Conservation (phyloP, 2,329 filamentous ascomycete species). For the Colletotrichum chlorophyti region DNA sequence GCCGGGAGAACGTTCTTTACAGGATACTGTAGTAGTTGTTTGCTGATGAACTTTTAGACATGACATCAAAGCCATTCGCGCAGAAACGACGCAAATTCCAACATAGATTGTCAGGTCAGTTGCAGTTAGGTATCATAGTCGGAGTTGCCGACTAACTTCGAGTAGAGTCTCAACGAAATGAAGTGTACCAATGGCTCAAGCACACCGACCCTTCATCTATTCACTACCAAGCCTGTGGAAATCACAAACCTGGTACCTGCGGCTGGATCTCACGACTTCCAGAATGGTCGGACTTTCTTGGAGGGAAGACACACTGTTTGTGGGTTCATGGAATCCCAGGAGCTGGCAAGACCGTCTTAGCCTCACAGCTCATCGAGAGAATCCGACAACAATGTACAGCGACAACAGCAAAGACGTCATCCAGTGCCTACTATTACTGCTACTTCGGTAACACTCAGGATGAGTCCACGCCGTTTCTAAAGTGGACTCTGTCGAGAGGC, state of each 20-base stretch:
- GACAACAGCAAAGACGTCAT: rapidly evolving
- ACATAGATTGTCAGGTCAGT: neutral
- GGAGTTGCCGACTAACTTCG: too few species aligned
- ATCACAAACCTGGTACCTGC: neutral
- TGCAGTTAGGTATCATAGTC: too few species aligned
- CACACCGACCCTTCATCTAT: neutral
- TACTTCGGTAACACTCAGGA: neutral
- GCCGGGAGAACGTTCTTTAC: too few species aligned
- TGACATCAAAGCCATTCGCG: neutral
- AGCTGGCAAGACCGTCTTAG: neutral
- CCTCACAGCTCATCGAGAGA: neutral
- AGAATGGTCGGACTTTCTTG: neutral
- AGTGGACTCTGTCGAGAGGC: neutral
- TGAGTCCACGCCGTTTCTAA: rapidly evolving
- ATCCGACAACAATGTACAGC: rapidly evolving
- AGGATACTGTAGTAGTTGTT: too few species aligned
- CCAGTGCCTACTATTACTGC: neutral
- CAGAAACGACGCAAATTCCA: neutral
- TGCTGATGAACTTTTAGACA: neutral
- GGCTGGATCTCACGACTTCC: neutral
- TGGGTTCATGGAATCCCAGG: slow-evolving; percentile 6
- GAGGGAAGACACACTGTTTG: neutral
- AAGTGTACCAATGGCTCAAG: neutral
- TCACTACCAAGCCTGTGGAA: rapidly evolving
- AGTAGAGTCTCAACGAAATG: neutral